A percentile compares a stretch with the other conserved stretches of the same genome.
Evolutionary conservation across 306 rosid genomes (phyloP).

Genomic region (Cucurbita moschata): DNA sequence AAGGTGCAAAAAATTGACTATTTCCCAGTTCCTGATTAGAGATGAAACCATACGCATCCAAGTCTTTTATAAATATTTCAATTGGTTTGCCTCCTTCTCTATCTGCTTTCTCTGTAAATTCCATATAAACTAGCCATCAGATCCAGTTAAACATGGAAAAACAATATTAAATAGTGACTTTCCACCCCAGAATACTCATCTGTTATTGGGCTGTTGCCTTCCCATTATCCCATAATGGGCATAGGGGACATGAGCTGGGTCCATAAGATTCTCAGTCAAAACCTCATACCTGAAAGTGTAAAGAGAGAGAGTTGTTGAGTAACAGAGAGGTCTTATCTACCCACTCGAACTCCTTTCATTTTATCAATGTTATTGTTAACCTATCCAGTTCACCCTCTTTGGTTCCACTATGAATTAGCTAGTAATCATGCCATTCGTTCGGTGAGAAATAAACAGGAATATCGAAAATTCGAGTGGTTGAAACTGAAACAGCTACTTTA

Average conservation of each 20-base stretch:
- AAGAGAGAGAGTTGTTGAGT: background rate
- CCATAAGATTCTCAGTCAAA: slow-evolving; percentile 10
- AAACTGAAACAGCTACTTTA: no score
- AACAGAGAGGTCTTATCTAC: background rate
- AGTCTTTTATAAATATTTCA: slow-evolving; percentile 31
- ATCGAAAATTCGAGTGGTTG: no score
- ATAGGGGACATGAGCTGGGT: slow-evolving; percentile 12
- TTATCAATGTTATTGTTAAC: background rate
- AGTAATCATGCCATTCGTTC: no score
- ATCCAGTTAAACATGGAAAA: background rate
- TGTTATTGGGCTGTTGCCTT: background rate
- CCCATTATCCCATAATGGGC: slow-evolving; percentile 1
- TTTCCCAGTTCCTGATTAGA: slow-evolving; percentile 36
- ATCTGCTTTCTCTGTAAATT: slow-evolving; percentile 50
- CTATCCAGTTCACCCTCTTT: background rate
- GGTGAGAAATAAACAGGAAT: no score
- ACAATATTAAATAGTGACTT: background rate
- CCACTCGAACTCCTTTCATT: background rate
- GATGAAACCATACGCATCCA: slow-evolving; percentile 45
- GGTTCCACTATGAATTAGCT: background rate
- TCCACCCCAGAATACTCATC: background rate
- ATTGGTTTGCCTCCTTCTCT: slow-evolving; percentile 95
- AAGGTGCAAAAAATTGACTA: slow-evolving; percentile 49
- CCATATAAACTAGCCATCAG: background rate
- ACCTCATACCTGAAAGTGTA: slow-evolving; percentile 9